Evolutionary conservation across 306 rosid genomes (phyloP).

Genomic region (Delonix regia): DNA sequence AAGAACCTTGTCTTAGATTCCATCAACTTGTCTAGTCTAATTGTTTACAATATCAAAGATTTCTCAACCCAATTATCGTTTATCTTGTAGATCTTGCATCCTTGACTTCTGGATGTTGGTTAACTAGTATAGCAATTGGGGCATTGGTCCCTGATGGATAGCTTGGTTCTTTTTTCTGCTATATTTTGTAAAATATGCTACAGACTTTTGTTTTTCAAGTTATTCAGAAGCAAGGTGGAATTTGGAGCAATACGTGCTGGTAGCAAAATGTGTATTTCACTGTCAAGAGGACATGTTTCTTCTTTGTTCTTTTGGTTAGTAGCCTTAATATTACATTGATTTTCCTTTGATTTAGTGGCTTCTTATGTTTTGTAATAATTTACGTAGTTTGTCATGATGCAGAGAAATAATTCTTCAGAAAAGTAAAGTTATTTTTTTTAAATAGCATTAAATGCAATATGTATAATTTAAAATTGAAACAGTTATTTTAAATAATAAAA

Average conservation of each 20-base stretch:
- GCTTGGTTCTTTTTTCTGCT: neutral
- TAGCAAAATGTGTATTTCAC: neutral
- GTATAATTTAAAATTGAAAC: too few relatives aligned
- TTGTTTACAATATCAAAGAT: neutral
- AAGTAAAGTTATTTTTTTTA: too few relatives aligned
- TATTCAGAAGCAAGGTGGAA: constrained; percentile 5
- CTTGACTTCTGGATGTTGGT: constrained; percentile 21
- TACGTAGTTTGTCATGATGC: too few relatives aligned
- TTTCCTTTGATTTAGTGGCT: too few relatives aligned
- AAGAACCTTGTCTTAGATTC: constrained; percentile 69
- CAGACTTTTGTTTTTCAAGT: neutral
- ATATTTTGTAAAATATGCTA: constrained; percentile 22
- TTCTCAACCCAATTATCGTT: constrained; percentile 30
- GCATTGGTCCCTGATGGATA: constrained; percentile 8
- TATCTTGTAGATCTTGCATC: constrained; percentile 22
- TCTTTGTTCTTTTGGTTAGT: neutral
- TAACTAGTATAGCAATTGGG: constrained; percentile 16
- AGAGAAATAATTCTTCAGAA: too few relatives aligned
- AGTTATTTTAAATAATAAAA: too few relatives aligned
- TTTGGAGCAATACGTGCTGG: neutral
- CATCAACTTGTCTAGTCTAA: neutral
- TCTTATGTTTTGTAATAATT: too few relatives aligned
- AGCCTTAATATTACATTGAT: neutral
- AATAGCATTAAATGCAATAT: too few relatives aligned
- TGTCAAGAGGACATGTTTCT: neutral